Evolutionary conservation across 176 grass and related monocot species (phyloP).

Genomic region (Themeda triandra): DNA sequence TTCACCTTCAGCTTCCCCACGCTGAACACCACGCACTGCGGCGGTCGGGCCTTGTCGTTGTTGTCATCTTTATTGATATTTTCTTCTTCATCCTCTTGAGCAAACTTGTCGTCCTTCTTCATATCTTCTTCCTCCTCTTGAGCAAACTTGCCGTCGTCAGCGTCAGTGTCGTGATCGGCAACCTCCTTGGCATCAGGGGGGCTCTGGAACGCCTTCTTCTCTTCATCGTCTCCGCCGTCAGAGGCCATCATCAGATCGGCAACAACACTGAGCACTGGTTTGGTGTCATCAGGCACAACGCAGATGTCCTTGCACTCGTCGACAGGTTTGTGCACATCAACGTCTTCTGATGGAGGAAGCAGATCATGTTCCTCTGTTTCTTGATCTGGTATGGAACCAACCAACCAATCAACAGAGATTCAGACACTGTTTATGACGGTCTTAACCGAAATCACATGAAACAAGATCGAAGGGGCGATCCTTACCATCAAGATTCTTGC

Average conservation of each 20-base stretch:
- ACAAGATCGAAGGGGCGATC: neutral
- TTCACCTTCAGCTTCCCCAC: constrained; percentile 62
- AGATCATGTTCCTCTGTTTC: neutral
- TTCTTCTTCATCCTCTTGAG: neutral
- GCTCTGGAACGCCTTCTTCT: constrained; percentile 17
- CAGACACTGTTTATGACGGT: constrained; percentile 19
- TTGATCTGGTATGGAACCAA: neutral
- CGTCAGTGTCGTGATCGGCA: neutral
- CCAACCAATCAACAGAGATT: neutral
- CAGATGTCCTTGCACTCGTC: constrained; percentile 69
- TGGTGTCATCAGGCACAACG: constrained; percentile 22
- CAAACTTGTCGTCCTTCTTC: neutral
- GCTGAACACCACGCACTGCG: constrained; percentile 46
- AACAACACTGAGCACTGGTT: neutral
- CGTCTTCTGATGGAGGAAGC: neutral
- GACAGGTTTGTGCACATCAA: neutral
- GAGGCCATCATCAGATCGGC: neutral
- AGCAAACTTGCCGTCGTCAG: no score
- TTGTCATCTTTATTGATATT: neutral
- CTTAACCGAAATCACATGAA: neutral
- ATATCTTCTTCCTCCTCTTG: neutral
- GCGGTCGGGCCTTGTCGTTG: neutral
- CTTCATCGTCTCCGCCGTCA: constrained; percentile 1
- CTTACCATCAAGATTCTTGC: constrained; percentile 21
- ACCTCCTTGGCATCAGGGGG: neutral